Base-by-base conservation (phyloP, 768 basidiomycete species). In the Sutorius australiensis region DNA sequence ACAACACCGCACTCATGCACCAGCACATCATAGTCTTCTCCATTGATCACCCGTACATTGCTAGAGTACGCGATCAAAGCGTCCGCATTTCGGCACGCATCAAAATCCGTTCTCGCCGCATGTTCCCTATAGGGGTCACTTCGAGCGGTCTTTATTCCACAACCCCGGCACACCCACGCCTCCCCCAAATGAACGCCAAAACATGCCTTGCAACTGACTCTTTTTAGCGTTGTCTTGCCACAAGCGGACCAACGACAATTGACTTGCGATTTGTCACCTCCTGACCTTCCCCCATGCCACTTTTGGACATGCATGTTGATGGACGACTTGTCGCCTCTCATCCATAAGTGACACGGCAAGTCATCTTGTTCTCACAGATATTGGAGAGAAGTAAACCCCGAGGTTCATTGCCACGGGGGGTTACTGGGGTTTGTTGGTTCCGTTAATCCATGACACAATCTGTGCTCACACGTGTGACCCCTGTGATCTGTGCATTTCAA, bases 181-280 rank as follows among this genome's bases (percentile, higher is more conserved):
- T 63, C 52, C 10, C 31, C 51, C 0, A 66, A 46, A 19, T 68
- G 66, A 6, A 51, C n/a, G 5, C 46, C 38, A 0, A 40, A 0
- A 67, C 27, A 6, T 67, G 63, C 2, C 66, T 48, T 2, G 42
- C 24, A 4, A 66, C 43, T 17, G 61, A 66, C 30, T 66, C 67
- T 38, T 66, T 66, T 68, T 6, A 50, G 17, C 61, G 67, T 67
- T 1, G 4, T 37, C 41, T 48, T 45, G 1, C 33, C 40, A n/a
- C 64, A 68, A n/a, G 14, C 24, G 0, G 48, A 38, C 62, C 61
- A 64, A 13, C 28, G 34, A 42, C 61, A 64, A 2, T 38, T 8
- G 6, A n/a, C 24, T n/a, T 30, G 8, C 8, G 11, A 3, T 28
- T 61, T 64, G 32, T 61, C 62, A 3, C 48, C 47, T 1, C 54